Evolutionary conservation across 257 asterid genomes (phyloP).

Genomic region (Prunella vulgaris): DNA sequence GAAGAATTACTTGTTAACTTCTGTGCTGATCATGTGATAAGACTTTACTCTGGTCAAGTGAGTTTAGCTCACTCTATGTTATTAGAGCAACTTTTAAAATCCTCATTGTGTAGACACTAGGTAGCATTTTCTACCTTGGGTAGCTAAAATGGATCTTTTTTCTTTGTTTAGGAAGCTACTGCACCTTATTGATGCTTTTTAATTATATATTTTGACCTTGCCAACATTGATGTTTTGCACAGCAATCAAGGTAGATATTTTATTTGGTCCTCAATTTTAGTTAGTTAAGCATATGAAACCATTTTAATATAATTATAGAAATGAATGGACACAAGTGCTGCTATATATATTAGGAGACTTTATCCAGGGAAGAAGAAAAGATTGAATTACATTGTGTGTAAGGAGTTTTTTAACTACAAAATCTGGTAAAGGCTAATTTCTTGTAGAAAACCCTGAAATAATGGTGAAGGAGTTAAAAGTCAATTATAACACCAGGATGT

Average conservation of each 20-base stretch:
- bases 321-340: not conserved
- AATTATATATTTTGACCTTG: not conserved
- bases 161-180: not conserved
- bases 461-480: not conserved
- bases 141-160: not conserved
- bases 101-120: not conserved
- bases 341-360: not conserved
- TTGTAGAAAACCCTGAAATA: not conserved
- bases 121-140: not conserved
- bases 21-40: not conserved
- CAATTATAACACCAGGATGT: not conserved
- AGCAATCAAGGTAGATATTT: not conserved
- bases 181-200: not conserved
- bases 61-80: not conserved
- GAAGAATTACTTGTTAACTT: not conserved
- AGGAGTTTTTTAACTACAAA: not conserved
- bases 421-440: not conserved
- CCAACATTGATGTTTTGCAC: not conserved
- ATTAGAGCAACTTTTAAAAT: not conserved
- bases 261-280: not conserved
- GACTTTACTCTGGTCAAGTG: not conserved
- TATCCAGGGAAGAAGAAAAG: not conserved
- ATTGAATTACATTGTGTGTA: not conserved
- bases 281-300: not conserved
- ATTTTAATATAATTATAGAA: not conserved